Evolutionary conservation across 352 stramenopile genomes (phyloP).

Genomic region (Phytophthora capsici): DNA sequence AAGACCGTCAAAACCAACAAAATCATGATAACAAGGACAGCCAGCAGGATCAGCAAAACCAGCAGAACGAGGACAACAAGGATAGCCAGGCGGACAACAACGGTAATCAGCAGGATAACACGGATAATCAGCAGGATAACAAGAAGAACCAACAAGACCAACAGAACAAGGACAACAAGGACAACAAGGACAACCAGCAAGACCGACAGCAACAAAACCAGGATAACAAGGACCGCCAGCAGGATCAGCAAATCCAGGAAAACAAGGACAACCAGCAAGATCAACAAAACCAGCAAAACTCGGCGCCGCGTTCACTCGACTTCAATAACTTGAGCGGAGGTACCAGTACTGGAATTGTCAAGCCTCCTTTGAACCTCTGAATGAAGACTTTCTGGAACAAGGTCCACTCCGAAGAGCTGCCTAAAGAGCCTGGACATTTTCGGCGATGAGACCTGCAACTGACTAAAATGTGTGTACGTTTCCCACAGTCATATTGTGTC

Average conservation of each 20-base stretch:
- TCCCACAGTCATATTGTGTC: too few relatives aligned
- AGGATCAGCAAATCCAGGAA: not conserved
- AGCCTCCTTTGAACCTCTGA: not conserved
- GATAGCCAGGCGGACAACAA: not conserved
- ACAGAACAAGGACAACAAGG: not conserved
- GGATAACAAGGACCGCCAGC: not conserved
- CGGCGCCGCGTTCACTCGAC: not conserved
- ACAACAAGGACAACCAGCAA: not conserved
- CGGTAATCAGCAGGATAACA: not conserved
- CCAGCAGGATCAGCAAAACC: not conserved
- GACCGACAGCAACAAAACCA: not conserved
- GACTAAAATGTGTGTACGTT: not conserved
- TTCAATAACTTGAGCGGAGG: slow-evolving; percentile 6
- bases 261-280: not conserved
- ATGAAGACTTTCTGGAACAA: not conserved
- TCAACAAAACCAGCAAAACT: not conserved
- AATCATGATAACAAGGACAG: not conserved
- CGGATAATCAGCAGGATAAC: too few relatives aligned
- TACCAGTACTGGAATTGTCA: not conserved
- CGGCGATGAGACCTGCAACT: not conserved
- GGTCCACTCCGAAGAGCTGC: too few relatives aligned
- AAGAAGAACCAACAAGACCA: too few relatives aligned
- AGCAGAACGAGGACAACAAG: not conserved
- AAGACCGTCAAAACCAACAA: not conserved
- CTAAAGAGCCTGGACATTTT: not conserved